A percentile compares a stretch with the other conserved stretches of the same genome.
phyloP scores from a whole-genome alignment of 148 eudicot species.

The Arbutus unedo region DNA sequence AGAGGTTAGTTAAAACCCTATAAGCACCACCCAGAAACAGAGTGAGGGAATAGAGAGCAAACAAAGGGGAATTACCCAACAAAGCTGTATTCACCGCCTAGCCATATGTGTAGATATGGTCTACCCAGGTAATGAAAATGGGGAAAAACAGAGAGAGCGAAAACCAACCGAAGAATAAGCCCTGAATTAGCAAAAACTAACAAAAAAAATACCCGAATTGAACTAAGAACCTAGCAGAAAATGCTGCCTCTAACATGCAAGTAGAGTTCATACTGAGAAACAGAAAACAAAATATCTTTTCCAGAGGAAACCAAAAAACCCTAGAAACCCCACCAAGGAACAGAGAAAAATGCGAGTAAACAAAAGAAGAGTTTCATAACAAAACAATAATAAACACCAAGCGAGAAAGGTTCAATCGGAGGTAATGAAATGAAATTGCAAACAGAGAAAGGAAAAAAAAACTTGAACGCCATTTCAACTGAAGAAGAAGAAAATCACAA shows the following conservation, averaged over 20 bases:
- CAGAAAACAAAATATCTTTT: neutral
- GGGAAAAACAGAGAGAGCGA: neutral
- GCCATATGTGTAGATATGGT: neutral
- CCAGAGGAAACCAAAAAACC: neutral
- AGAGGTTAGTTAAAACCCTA: neutral
- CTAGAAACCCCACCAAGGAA: neutral
- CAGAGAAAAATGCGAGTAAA: neutral
- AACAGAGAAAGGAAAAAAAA: neutral
- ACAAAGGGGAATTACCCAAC: neutral
- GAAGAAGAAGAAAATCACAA: neutral
- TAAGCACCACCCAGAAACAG: neutral
- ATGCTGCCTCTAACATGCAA: neutral
- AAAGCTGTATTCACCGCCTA: neutral
- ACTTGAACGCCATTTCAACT: neutral
- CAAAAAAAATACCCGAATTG: neutral
- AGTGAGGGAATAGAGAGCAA: neutral
- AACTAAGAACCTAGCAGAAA: neutral
- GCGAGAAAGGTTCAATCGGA: neutral
- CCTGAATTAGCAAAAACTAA: neutral
- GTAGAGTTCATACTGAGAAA: neutral
- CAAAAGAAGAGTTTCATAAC: neutral
- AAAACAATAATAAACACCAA: neutral
- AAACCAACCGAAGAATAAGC: neutral
- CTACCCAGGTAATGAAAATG: neutral
- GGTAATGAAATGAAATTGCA: neutral